phyloP scores from a whole-genome alignment of 257 asterid species.

The Henckelia pumila region DNA sequence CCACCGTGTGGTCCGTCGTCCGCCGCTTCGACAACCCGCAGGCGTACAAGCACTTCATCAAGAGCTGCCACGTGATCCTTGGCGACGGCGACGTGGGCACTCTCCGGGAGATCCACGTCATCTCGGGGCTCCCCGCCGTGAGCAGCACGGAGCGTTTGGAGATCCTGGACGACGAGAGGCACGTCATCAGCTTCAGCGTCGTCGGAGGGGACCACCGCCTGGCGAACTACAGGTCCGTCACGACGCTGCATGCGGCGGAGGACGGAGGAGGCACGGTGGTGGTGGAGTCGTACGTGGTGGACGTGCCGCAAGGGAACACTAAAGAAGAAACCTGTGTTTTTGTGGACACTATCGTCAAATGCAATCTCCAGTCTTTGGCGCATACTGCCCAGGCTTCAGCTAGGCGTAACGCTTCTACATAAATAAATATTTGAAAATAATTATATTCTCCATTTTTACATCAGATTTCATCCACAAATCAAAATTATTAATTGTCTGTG shows the following conservation, averaged over 20 bases:
- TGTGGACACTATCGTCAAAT: constrained; percentile 59
- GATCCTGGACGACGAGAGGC: constrained; percentile 64
- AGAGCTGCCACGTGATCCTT: constrained; percentile 50
- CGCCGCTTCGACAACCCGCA: constrained; percentile 70
- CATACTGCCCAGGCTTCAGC: constrained; percentile 38
- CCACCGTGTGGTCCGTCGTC: constrained; percentile 64
- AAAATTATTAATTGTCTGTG: not conserved
- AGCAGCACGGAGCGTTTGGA: constrained; percentile 62
- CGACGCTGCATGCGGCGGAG: constrained; percentile 48
- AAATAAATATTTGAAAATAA: too few species aligned
- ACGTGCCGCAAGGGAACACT: constrained; percentile 66
- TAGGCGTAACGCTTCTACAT: constrained; percentile 14
- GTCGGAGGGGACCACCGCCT: constrained; percentile 65
- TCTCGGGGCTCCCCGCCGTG: constrained; percentile 69
- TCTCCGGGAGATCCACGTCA: constrained; percentile 51
- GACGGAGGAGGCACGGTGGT: constrained; percentile 45
- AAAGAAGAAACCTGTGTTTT: constrained; percentile 60
- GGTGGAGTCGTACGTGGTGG: constrained; percentile 67
- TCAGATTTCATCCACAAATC: too few species aligned
- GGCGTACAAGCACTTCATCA: constrained; percentile 64
- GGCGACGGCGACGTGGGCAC: constrained; percentile 66
- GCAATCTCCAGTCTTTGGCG: constrained; percentile 57
- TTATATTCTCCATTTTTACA: too few species aligned
- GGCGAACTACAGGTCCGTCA: constrained; percentile 57
- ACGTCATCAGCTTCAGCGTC: constrained; percentile 60